Evolutionary conservation across 345 rosid species (phyloP).

Genomic region (Citropsis articulata): DNA sequence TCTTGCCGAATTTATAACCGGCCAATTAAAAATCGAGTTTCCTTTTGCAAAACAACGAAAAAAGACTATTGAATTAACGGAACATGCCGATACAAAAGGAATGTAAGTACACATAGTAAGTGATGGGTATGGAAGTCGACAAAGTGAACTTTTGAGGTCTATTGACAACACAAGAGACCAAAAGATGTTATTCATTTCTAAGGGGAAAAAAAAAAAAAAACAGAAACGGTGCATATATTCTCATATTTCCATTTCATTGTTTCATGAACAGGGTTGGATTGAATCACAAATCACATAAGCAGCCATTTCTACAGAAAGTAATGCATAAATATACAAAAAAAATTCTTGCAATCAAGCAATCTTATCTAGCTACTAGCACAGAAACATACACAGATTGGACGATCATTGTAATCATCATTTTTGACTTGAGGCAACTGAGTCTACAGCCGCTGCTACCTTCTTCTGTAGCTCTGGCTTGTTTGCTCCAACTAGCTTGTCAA

Average conservation of each 20-base stretch:
- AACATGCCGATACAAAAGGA: too few species aligned
- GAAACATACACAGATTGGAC: neutral
- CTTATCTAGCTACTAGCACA: neutral
- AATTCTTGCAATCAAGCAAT: neutral
- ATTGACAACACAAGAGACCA: neutral
- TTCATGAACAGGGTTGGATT: neutral
- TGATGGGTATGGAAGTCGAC: too few species aligned
- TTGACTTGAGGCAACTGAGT: slow-evolving; percentile 25
- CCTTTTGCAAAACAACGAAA: too few species aligned
- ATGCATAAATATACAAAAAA: slow-evolving; percentile 1
- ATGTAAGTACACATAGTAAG: neutral
- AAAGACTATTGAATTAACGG: too few species aligned
- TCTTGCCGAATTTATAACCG: neutral
- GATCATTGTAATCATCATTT: neutral
- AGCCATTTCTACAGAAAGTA: neutral
- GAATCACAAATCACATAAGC: neutral
- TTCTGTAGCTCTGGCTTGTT: slow-evolving; percentile 81
- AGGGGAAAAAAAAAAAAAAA: too few species aligned
- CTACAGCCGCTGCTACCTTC: slow-evolving; percentile 50
- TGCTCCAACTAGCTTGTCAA: slow-evolving; percentile 85
- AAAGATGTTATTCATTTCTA: neutral
- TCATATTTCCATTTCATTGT: neutral
- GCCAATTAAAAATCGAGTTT: too few species aligned
- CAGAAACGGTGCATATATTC: neutral
- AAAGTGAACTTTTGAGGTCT: neutral